Conservation (phyloP, 306 rosid species). For the Inga oerstediana region DNA sequence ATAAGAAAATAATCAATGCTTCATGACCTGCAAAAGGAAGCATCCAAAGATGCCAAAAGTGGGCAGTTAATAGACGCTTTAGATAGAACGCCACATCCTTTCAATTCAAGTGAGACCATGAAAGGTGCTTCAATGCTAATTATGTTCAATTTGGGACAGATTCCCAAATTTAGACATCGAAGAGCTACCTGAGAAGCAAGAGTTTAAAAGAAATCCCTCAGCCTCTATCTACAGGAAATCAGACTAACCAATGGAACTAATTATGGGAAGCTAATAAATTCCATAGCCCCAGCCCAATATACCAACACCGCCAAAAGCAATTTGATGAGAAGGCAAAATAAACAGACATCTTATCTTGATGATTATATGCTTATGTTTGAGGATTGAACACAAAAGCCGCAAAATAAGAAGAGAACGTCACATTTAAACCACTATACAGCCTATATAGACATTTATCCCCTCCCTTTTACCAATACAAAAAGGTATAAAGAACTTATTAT, state of each 20-base stretch:
- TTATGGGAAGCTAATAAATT: background rate
- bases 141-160: conserved; percentile 76
- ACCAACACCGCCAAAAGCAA: background rate
- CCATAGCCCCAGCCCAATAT: background rate
- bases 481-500: conserved; percentile 9
- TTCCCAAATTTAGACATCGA: conserved; percentile 75
- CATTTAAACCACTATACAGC: background rate
- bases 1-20: conserved; percentile 26
- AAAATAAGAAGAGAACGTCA: background rate
- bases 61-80: conserved; percentile 78
- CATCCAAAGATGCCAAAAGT: conserved; percentile 71
- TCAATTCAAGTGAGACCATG: conserved; percentile 81
- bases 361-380: background rate
- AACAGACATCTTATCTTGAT: background rate
- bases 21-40: conserved; percentile 88
- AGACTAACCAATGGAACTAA: conserved; percentile 1
- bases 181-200: conserved; percentile 70
- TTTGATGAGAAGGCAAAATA: background rate
- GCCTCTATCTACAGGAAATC: conserved; percentile 14
- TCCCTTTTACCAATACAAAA: background rate
- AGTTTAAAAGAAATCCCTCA: conserved; percentile 18
- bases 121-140: conserved; percentile 69
- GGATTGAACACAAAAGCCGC: background rate
- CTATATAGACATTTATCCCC: background rate
- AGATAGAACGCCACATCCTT: conserved; percentile 88